Evolutionary conservation across 164 flowering plant genomes (phyloP), one percentile per base, ranked within the genome.

Genomic region (Buxus sempervirens): DNA sequence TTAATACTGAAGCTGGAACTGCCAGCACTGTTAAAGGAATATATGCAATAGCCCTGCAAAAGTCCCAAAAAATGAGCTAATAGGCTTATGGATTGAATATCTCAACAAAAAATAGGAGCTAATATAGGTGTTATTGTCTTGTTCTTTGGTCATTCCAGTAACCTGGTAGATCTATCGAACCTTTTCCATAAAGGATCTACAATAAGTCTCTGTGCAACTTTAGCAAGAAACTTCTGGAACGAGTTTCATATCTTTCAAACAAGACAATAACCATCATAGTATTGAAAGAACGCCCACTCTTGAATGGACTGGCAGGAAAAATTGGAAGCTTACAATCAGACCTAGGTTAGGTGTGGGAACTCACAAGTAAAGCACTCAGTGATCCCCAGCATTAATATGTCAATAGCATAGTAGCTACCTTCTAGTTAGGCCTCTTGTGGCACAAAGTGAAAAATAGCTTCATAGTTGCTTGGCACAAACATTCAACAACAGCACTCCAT

Each of bases 1-100:
- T 77, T 26, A 82, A 81, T 45, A 82, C 45, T 38, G 85, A 82
- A 68, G 83, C 85, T 60, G 83, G 85, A 62, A 82, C 83, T 28
- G 83, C 85, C 58, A 82, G 75, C 49, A 82, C 72, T 19, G 85
- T 77, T 27, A 82, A 63, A 59, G 85, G 85, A 26, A 79, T 78
- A 71, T 82, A 82, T 15, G 83, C 75, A 69, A 80, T 36, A 45
- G 81, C 85, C 77, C 85, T 82, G 71, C 76, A 72, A 21, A 63
- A 54, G 28, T 38, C 56, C 61, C 38, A 58, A 62, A 51, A 58
- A 36, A 24, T 25, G 8, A 51, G 7, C 12, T 45, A 45, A 45
- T 10, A 10, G 45, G 45, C 12, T 5, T 41, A 41, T 5, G 12
- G 45, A 32, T 32, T 3, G 38, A 32, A 58, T 1, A 2, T 15